phyloP scores from a whole-genome alignment of 2,329 filamentous ascomycete genomes.

The Cladosporium halotolerans region DNA sequence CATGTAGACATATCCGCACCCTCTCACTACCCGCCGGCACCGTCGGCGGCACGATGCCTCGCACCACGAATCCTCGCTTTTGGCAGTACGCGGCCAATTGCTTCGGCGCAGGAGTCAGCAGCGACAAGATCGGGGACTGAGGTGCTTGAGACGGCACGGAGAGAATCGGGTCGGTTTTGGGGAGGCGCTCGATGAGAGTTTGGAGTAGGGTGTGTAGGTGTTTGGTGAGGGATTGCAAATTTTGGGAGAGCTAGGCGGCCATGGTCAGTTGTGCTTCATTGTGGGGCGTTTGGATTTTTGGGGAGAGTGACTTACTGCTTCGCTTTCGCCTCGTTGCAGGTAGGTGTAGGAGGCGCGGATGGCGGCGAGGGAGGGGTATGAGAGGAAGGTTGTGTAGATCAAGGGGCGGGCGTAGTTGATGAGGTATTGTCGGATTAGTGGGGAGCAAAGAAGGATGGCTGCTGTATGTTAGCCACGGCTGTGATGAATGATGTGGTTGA shows the following conservation, averaged over 20 bases:
- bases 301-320: conserved; percentile 19
- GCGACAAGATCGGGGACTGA: conserved; percentile 58
- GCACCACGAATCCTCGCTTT: conserved; percentile 51
- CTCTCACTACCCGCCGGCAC: conserved; percentile 59
- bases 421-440: conserved; percentile 55
- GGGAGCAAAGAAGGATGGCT: conserved; percentile 59
- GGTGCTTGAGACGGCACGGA: conserved; percentile 34
- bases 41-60: conserved; percentile 63
- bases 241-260: conserved; percentile 33
- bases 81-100: conserved; percentile 57
- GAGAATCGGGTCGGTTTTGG: conserved; percentile 25
- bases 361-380: conserved; percentile 53
- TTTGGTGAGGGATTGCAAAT: conserved; percentile 43
- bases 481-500: background rate
- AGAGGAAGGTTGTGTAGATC: conserved; percentile 68
- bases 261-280: background rate
- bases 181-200: conserved; percentile 23
- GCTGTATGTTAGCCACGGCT: conserved; percentile 3
- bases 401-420: conserved; percentile 71
- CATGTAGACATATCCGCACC: conserved; percentile 62
- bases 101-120: conserved; percentile 54
- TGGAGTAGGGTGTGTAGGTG: conserved; percentile 42
- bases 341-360: conserved; percentile 55
- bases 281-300: background rate
- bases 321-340: conserved; percentile 46